Evolutionary conservation across 2,329 filamentous ascomycete species (phyloP).

Genomic region (Ramichloridium luteum): DNA sequence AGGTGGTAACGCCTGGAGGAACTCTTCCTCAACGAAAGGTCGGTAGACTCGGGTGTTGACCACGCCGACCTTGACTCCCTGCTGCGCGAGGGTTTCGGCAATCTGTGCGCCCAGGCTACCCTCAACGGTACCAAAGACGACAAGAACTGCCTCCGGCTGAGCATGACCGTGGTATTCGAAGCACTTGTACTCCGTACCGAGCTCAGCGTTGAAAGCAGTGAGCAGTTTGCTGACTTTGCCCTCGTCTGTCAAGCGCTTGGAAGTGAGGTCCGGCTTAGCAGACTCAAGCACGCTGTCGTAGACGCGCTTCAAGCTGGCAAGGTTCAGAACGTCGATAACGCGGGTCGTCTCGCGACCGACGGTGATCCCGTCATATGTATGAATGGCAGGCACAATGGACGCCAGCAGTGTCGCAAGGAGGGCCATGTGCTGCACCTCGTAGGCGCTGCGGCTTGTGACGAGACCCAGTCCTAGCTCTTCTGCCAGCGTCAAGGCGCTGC

Average conservation of each 20-base stretch:
- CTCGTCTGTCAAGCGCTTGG: constrained; percentile 55
- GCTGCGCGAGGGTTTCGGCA: constrained; percentile 55
- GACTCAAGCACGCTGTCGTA: constrained; percentile 56
- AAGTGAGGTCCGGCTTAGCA: constrained; percentile 37
- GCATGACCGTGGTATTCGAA: constrained; percentile 91
- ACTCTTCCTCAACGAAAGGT: constrained; percentile 89
- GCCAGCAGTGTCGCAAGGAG: constrained; percentile 75
- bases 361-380: constrained; percentile 65
- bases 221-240: constrained; percentile 61
- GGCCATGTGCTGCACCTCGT: constrained; percentile 91
- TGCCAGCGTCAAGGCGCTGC: constrained; percentile 62
- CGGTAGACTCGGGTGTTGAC: constrained; percentile 89
- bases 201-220: constrained; percentile 70
- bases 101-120: constrained; percentile 76
- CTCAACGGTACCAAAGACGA: constrained; percentile 88
- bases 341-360: constrained; percentile 69
- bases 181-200: constrained; percentile 82
- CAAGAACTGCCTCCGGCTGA: constrained; percentile 67
- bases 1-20: constrained; percentile 67
- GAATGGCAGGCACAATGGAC: constrained; percentile 66
- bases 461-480: constrained; percentile 86
- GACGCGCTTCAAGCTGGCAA: constrained; percentile 53
- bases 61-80: constrained; percentile 69
- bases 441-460: constrained; percentile 71
- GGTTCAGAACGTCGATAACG: constrained; percentile 69